These are phyloP conservation scores for Aureobasidium sp. DNA, from an alignment of 2,329 filamentous ascomycete species.

Conservation along the genomic window DNA sequence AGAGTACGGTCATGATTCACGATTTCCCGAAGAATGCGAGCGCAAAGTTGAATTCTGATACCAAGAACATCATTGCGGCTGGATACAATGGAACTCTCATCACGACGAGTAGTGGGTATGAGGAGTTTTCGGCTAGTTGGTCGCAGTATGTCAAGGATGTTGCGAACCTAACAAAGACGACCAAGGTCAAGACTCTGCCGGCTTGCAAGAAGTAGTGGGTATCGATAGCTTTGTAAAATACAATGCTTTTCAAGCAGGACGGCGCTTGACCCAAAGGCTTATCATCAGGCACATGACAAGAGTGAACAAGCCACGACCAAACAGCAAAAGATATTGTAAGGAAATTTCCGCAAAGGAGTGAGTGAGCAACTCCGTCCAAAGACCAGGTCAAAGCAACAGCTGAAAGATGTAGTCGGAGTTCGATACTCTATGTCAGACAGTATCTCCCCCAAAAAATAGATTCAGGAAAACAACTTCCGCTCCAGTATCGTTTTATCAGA, in stretches of 20 bases:
- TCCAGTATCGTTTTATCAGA: not conserved
- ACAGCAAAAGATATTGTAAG: not conserved
- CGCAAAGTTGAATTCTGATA: not conserved
- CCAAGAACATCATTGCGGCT: not conserved
- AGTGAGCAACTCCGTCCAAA: not conserved
- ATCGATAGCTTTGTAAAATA: not conserved
- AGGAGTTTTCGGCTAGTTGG: constrained; percentile 1
- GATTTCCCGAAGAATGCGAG: not conserved
- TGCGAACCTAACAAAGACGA: not conserved
- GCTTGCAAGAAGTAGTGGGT: not conserved
- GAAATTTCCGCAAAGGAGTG: not conserved
- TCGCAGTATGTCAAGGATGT: constrained; percentile 6
- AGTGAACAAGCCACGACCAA: not conserved
- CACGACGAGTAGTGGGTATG: not conserved
- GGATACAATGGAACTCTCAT: not conserved
- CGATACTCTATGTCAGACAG: not conserved
- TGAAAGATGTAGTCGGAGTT: not conserved
- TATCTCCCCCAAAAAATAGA: not conserved
- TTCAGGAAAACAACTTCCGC: not conserved
- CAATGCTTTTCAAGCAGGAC: not conserved
- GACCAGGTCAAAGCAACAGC: not conserved
- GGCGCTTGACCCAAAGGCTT: not conserved
- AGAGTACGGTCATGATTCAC: constrained; percentile 4
- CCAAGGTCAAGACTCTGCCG: constrained; percentile 5
- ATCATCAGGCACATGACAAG: no score